These are phyloP conservation scores for Spongospora subterranea DNA, from an alignment of 208 protist species.

Conservation along the genomic window DNA sequence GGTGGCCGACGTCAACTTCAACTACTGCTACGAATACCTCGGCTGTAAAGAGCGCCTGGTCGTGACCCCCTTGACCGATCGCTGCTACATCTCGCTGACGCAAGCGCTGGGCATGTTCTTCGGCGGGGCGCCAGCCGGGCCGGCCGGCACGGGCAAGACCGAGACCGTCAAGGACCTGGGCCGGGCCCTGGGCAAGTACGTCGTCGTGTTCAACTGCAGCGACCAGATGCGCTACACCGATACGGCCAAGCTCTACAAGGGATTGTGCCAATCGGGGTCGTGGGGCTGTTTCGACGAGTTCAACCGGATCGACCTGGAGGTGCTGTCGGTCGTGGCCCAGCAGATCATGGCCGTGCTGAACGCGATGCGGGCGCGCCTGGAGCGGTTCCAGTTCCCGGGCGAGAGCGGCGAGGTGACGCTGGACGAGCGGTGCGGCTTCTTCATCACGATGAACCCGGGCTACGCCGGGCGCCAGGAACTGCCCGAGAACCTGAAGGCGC, in stretches of 20 bases:
- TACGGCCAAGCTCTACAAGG: constrained; percentile 84
- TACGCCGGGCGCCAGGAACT: constrained; percentile 97
- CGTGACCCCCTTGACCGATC: constrained; percentile 84
- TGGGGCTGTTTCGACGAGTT: constrained; percentile 91
- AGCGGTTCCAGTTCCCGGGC: constrained; percentile 79
- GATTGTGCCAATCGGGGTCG: constrained; percentile 81
- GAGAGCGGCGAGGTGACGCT: constrained; percentile 77
- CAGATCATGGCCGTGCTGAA: constrained; percentile 80
- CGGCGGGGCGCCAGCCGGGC: constrained; percentile 83
- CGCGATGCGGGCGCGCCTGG: constrained; percentile 71
- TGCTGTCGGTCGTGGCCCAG: constrained; percentile 84
- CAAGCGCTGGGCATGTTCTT: constrained; percentile 83
- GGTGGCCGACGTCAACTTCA: constrained; percentile 81
- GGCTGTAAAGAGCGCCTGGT: constrained; percentile 81
- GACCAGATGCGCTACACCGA: constrained; percentile 83
- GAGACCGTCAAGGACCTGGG: constrained; percentile 89
- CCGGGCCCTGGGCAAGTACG: constrained; percentile 81
- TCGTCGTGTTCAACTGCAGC: constrained; percentile 88
- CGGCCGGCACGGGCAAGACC: constrained; percentile 88
- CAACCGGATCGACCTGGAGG: constrained; percentile 85
- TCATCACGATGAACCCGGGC: constrained; percentile 98
- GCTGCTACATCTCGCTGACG: constrained; percentile 82
- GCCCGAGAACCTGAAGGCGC: constrained; percentile 96
- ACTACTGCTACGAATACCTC: constrained; percentile 84
- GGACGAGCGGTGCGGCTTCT: constrained; percentile 84